Conservation (phyloP, 2,329 filamentous ascomycete species). For the Hortaea werneckii region DNA sequence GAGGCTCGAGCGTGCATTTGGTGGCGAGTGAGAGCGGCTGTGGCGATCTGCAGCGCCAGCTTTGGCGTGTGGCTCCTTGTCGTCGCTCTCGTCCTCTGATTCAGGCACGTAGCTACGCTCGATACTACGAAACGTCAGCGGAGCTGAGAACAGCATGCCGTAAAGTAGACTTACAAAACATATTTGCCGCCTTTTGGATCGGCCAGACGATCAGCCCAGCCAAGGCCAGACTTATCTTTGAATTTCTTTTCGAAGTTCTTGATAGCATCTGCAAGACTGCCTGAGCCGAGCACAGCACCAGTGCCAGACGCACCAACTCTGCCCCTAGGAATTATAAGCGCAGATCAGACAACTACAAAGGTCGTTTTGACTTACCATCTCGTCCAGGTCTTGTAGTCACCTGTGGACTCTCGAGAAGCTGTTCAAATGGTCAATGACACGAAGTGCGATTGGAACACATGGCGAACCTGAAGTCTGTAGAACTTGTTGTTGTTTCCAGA, state of each 20-base stretch:
- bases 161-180: slow-evolving; percentile 41
- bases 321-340: not conserved
- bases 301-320: slow-evolving; percentile 48
- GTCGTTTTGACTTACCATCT: slow-evolving; percentile 39
- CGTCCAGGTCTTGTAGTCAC: slow-evolving; percentile 39
- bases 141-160: too few species aligned
- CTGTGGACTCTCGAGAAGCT: slow-evolving; percentile 34
- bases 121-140: slow-evolving; percentile 29
- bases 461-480: slow-evolving; percentile 57
- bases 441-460: not conserved
- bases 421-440: slow-evolving; percentile 1
- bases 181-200: slow-evolving; percentile 57
- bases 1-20: slow-evolving; percentile 48
- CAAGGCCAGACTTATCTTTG: slow-evolving; percentile 45
- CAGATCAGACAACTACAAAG: too few species aligned
- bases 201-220: slow-evolving; percentile 40
- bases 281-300: slow-evolving; percentile 30
- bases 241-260: slow-evolving; percentile 45
- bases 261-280: slow-evolving; percentile 30
- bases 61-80: slow-evolving; percentile 25
- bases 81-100: slow-evolving; percentile 48
- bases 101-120: slow-evolving; percentile 68
- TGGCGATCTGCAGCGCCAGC: slow-evolving; percentile 10
- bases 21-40: slow-evolving; percentile 15
- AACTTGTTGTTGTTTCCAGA: slow-evolving; percentile 72